Conservation (phyloP, 805 yeast genomes). For the Gaillardinia entomophila region DNA sequence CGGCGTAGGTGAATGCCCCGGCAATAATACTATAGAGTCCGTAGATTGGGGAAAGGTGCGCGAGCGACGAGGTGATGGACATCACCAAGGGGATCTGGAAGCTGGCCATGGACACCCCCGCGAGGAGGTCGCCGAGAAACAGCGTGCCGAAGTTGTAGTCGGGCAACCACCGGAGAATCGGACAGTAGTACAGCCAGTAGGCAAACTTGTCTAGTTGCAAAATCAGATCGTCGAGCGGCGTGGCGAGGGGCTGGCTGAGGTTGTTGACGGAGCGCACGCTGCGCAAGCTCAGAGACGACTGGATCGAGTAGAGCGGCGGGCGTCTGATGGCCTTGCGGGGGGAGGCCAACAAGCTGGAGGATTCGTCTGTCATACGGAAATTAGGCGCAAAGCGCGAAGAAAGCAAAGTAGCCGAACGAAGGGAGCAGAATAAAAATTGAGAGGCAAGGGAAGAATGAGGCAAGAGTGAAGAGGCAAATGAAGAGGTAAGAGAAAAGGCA, state of each 20-base stretch:
- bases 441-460: no score
- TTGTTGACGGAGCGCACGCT: slow-evolving; percentile 8
- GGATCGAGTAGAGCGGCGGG: slow-evolving; percentile 23
- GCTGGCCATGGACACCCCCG: slow-evolving; percentile 27
- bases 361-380: background rate
- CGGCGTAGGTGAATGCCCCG: slow-evolving; percentile 71
- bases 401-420: no score
- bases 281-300: slow-evolving; percentile 19
- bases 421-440: no score
- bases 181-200: slow-evolving; percentile 26
- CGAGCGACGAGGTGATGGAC: slow-evolving; percentile 49
- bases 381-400: no score
- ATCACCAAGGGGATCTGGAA: slow-evolving; percentile 27
- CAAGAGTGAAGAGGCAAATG: no score
- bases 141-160: slow-evolving; percentile 9
- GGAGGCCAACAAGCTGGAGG: background rate
- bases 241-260: slow-evolving; percentile 11
- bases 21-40: slow-evolving; percentile 74
- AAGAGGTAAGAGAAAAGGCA: no score
- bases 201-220: slow-evolving; percentile 15
- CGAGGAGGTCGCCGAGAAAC: slow-evolving; percentile 23
- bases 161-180: slow-evolving; percentile 27
- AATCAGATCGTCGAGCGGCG: slow-evolving; percentile 4
- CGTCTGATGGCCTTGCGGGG: slow-evolving; percentile 3
- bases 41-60: slow-evolving; percentile 75